Evolutionary conservation across 306 rosid genomes (phyloP).

Genomic region (Senna tora): DNA sequence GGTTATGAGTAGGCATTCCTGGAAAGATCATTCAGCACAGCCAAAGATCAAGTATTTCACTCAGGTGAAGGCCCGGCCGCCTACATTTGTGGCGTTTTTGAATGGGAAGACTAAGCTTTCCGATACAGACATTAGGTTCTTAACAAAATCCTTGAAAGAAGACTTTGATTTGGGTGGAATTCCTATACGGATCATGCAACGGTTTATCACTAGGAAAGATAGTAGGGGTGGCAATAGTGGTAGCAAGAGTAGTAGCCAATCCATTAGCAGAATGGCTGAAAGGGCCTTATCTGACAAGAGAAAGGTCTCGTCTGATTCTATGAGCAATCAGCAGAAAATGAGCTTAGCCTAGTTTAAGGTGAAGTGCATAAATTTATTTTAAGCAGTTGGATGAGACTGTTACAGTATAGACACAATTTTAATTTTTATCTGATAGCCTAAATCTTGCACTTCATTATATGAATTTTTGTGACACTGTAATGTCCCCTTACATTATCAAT

Average conservation of each 20-base stretch:
- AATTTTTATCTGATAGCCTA: too few species aligned
- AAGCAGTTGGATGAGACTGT: too few species aligned
- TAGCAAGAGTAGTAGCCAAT: slow-evolving; percentile 50
- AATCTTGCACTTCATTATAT: too few species aligned
- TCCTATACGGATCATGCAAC: slow-evolving; percentile 86
- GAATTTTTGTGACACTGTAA: too few species aligned
- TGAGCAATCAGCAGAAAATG: slow-evolving; percentile 18
- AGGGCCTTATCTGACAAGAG: slow-evolving; percentile 73
- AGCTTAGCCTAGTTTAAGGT: slow-evolving; percentile 10
- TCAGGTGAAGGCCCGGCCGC: slow-evolving; percentile 96
- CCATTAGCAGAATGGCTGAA: slow-evolving; percentile 42
- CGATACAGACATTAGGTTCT: slow-evolving; percentile 76
- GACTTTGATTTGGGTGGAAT: slow-evolving; percentile 97
- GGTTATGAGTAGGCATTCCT: slow-evolving; percentile 98
- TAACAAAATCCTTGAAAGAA: slow-evolving; percentile 86
- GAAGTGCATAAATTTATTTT: too few species aligned
- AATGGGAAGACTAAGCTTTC: slow-evolving; percentile 76
- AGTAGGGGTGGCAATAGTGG: slow-evolving; percentile 37
- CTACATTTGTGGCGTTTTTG: slow-evolving; percentile 86
- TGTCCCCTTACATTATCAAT: too few species aligned
- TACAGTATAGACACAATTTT: too few species aligned
- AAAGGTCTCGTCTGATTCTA: slow-evolving; percentile 29
- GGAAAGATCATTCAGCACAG: slow-evolving; percentile 94
- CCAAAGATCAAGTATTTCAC: slow-evolving; percentile 92
- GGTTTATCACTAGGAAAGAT: slow-evolving; percentile 54